Base-by-base conservation (phyloP, 129 eudicot species). In the Scalesia atractyloides region DNA sequence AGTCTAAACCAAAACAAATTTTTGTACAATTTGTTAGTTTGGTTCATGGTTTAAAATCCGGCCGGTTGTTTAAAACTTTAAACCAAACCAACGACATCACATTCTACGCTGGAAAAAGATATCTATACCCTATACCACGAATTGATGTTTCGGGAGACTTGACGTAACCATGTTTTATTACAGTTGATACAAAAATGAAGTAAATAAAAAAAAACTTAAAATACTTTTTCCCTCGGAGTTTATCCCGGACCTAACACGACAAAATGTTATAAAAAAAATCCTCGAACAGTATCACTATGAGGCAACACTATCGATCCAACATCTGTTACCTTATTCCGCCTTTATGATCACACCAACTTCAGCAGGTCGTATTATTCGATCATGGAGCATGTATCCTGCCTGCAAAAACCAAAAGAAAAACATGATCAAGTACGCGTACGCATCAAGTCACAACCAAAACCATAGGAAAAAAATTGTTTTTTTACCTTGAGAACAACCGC, bases 401-500 rank as follows among this genome's bases (percentile, higher is more conserved):
- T 92, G 80, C 81, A 81, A 47, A 60, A 53, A n/a, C 62, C 18
- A 63, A 53, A 51, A 0, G 14, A 16, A 22, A 52, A 36, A 19
- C 36, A 48, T 0, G 8, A 52, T 14, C 68, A 63, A n/a, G 43
- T 30, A 60, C 37, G 17, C 3, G 3, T 16, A 0, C 34, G 34
- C 34, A 18, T 13, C 14, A 14, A 12, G 34, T 8, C 14, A 18
- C 49, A n/a, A 63, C 49, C 14, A 37, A 16, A 37, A 37, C 15
- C 5, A 26, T 14, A 59, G 14, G 6, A 13, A 60, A 26, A 13
- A 26, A 5, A 26, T 12, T 4, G 13, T 26, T 13, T 39, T 64
- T 26, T 24, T 36, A 93, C 98, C 97, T 90, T 93, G 34, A 90
- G 84, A 41, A 89, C 97, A 68, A 84, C 91, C 8, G 93, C 97